Base-by-base conservation (phyloP, 129 eudicot genomes). In the Erigeron canadensis region DNA sequence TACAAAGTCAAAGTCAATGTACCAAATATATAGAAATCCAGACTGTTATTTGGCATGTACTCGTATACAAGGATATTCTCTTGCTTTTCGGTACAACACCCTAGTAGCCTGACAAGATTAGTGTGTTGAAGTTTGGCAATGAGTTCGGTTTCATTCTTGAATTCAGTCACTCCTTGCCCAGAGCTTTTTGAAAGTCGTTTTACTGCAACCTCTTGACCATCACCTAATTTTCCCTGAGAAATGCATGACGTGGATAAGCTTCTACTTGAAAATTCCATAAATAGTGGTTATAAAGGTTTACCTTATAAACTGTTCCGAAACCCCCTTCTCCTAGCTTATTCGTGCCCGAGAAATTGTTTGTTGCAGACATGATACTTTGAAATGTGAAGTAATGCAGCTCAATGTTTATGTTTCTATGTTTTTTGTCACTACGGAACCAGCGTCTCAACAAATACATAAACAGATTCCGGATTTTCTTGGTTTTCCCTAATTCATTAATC, bases 51-150 rank as follows among this genome's bases (percentile, higher is more conserved):
- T 8, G 66, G 44, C 75, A 71, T 71, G 69, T 60, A 72, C 10
- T 72, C 77, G 16, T 72, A 72, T 4, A 72, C 77, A 46, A 72
- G 57, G 2, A 72, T 60, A 39, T 72, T 72, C 69, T 72, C 77
- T 47, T 72, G 43, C 37, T 62, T 62, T 1, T 72, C 58, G 10
- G 76, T 43, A 57, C 82, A 76, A 50, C 76, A 76, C 18, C 85
- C 85, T 5, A 81, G 3, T 21, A 81, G 40, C 54, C 57, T 54
- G 0, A 80, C 84, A 6, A 80, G 80, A 62, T 80, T 80, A 41
- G 47, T 70, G 74, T 80, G 81, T 59, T 80, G 81, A 17, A 80
- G 77, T 47, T 80, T 80, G 51, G 80, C 69, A 44, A 80, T 80
- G 21, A 80, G 74, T 21, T 54, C 43, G 3, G 72, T 58, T 65